A percentile compares a stretch with the other conserved stretches of the same genome.
Evolutionary conservation across 306 rosid species (phyloP).

Genomic region (Fragaria ananassa): DNA sequence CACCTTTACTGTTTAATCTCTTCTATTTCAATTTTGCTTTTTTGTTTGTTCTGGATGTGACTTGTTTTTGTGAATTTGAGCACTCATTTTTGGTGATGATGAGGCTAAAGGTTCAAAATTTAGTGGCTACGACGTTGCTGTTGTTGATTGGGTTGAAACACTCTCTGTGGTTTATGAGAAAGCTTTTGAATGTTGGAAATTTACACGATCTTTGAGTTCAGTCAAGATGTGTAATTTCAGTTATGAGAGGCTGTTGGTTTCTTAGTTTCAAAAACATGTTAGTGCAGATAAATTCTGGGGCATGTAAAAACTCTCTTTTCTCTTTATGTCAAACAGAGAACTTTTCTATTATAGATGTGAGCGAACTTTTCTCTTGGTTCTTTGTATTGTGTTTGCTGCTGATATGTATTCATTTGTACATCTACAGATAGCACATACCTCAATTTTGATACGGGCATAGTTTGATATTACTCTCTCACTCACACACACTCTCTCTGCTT

Average conservation of each 20-base stretch:
- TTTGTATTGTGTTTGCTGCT: background rate
- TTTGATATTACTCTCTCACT: background rate
- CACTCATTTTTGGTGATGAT: background rate
- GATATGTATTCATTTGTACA: background rate
- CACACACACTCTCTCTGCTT: background rate
- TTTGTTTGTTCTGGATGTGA: background rate
- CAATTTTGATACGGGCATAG: background rate
- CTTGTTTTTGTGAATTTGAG: conserved; percentile 4
- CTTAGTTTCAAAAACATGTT: background rate
- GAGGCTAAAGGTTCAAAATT: background rate
- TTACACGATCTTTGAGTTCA: background rate
- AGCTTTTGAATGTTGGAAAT: background rate
- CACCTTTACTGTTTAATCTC: background rate
- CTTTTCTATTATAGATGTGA: background rate
- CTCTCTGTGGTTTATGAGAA: background rate
- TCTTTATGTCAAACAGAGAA: background rate
- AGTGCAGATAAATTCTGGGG: background rate
- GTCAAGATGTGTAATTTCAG: background rate
- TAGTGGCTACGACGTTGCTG: background rate
- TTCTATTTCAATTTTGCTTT: background rate
- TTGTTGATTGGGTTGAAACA: background rate
- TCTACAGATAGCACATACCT: background rate
- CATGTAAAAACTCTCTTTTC: background rate
- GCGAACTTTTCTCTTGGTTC: background rate
- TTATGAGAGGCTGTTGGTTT: background rate